Conservation (phyloP, 768 basidiomycete species). For the Mycena rosella region DNA sequence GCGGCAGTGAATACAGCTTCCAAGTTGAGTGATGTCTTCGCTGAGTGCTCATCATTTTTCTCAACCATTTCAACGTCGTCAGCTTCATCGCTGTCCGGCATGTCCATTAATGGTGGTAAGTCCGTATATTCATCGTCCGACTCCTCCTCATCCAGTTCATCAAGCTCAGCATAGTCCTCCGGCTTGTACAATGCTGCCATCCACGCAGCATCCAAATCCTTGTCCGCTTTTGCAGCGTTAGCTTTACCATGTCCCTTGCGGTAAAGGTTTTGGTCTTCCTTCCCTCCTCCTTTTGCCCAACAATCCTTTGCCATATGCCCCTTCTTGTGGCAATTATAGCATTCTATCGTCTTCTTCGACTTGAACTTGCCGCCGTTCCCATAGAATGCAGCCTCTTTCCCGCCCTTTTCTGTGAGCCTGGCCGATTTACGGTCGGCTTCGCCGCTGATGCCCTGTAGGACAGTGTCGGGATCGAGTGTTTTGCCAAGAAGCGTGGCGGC, state of each 20-base stretch:
- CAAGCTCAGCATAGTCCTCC: neutral
- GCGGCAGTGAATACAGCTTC: neutral
- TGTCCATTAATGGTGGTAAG: constrained; percentile 2
- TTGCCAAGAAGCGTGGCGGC: constrained; percentile 11
- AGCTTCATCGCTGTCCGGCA: constrained; percentile 3
- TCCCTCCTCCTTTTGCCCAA: constrained; percentile 23
- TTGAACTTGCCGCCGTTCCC: too few relatives aligned
- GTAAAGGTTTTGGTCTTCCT: constrained; percentile 27
- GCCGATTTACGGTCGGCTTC: neutral
- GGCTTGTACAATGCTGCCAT: too few relatives aligned
- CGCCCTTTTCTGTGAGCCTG: neutral
- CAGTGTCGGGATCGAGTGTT: constrained; percentile 7
- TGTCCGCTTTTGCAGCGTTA: neutral
- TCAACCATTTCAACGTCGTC: neutral
- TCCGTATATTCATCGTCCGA: neutral
- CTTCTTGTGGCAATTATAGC: too few relatives aligned
- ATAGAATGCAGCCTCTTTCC: neutral
- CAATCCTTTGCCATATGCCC: too few relatives aligned
- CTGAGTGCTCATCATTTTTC: too few relatives aligned
- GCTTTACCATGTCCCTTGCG: too few relatives aligned
- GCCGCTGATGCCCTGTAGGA: neutral
- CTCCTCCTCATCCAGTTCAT: constrained; percentile 6
- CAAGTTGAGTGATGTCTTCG: too few relatives aligned
- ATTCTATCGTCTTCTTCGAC: too few relatives aligned
- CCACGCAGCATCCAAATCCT: too few relatives aligned